phyloP scores from a whole-genome alignment of 495 filamentous ascomycete species.

The Penicillium crystallinum region DNA sequence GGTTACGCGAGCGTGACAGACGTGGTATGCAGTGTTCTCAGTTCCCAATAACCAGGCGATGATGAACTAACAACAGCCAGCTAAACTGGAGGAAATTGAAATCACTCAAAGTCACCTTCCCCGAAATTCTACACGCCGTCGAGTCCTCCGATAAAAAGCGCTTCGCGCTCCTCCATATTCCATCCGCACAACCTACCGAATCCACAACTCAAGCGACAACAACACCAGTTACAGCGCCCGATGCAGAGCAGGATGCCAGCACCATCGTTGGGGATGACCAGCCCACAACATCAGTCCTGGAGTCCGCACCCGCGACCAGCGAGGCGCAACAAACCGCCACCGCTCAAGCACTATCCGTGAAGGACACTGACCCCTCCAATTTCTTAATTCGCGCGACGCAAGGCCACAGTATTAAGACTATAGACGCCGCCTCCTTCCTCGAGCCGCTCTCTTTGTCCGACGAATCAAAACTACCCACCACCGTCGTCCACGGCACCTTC shows the following conservation, averaged over 20 bases:
- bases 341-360: slow-evolving; percentile 25
- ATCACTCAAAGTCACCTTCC: slow-evolving; percentile 63
- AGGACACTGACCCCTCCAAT: slow-evolving; percentile 49
- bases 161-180: slow-evolving; percentile 57
- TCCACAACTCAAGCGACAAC: slow-evolving; percentile 13
- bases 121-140: slow-evolving; percentile 69
- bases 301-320: slow-evolving; percentile 12
- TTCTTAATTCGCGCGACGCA: slow-evolving; percentile 94
- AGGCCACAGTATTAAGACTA: slow-evolving; percentile 63
- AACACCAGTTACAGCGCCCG: slow-evolving; percentile 5
- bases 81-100: slow-evolving; percentile 66
- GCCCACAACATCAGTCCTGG: slow-evolving; percentile 5
- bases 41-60: neutral
- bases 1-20: slow-evolving; percentile 76
- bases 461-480: slow-evolving; percentile 48
- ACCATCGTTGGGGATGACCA: slow-evolving; percentile 5
- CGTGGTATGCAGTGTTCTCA: slow-evolving; percentile 54
- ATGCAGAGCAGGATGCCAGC: slow-evolving; percentile 11
- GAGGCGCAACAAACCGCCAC: slow-evolving; percentile 26
- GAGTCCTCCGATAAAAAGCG: slow-evolving; percentile 82
- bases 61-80: slow-evolving; percentile 30
- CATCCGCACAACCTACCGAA: slow-evolving; percentile 23
- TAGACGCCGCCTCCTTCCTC: slow-evolving; percentile 65
- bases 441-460: slow-evolving; percentile 52
- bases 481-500: slow-evolving; percentile 84